Percentiles rank a stretch among this genome's conserved stretches.
Evolutionary conservation across 2,329 filamentous ascomycete species (phyloP).

Genomic region (Dactylellina haptotyla): DNA sequence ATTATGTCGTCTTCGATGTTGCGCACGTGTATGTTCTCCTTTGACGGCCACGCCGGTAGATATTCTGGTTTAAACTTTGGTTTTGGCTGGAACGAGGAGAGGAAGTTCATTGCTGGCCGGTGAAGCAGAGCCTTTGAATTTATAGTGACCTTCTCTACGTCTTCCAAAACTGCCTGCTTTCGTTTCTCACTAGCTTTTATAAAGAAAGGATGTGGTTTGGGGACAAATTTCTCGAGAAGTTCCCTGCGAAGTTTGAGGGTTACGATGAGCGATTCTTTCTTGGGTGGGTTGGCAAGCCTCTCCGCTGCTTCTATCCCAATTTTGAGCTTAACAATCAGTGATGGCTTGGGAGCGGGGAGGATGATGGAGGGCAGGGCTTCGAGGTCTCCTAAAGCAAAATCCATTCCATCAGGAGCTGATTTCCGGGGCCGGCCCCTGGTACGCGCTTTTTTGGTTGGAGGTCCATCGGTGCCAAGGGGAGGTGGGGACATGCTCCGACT

Average conservation of each 20-base stretch:
- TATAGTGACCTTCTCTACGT: background rate
- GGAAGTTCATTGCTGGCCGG: constrained; percentile 3
- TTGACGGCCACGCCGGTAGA: constrained; percentile 31
- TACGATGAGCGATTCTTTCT: constrained; percentile 21
- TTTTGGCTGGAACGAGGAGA: constrained; percentile 36
- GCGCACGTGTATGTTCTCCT: constrained; percentile 32
- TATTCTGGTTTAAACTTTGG: constrained; percentile 46
- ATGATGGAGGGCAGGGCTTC: background rate
- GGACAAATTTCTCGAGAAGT: constrained; percentile 25
- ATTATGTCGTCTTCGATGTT: constrained; percentile 15
- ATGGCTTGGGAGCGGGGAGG: background rate
- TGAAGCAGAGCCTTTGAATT: constrained; percentile 12
- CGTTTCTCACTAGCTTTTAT: constrained; percentile 36
- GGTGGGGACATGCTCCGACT: constrained; percentile 47
- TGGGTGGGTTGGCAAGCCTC: constrained; percentile 17
- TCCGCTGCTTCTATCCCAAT: constrained; percentile 40
- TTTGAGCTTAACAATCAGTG: constrained; percentile 29
- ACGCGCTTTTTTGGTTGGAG: constrained; percentile 44
- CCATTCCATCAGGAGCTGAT: constrained; percentile 5
- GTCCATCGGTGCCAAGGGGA: constrained; percentile 22
- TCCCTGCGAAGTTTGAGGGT: constrained; percentile 33
- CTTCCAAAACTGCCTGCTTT: constrained; percentile 15
- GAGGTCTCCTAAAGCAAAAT: background rate
- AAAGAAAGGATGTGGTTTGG: constrained; percentile 49
- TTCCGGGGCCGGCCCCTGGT: constrained; percentile 45